A percentile compares a stretch with the other conserved stretches of the same genome.
Conservation (phyloP, 1,284 basidiomycete genomes). For the Cryptococcus neoformans region DNA sequence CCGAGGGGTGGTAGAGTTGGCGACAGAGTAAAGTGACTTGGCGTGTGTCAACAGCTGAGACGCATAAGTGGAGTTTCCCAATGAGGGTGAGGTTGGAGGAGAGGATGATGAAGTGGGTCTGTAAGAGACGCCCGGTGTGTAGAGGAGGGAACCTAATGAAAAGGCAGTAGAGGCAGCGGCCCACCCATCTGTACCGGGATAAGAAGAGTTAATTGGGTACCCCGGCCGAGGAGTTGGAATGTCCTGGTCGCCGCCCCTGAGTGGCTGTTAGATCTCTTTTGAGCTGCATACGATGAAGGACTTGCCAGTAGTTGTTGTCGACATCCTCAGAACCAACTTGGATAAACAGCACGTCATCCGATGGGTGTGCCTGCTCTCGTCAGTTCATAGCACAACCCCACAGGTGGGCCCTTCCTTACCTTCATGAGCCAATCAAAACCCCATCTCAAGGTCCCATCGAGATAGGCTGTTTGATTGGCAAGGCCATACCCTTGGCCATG, state of each 20-base stretch:
- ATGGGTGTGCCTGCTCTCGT: slow-evolving; percentile 66
- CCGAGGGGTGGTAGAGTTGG: slow-evolving; percentile 53
- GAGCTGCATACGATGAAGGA: background rate
- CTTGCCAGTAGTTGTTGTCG: slow-evolving; percentile 65
- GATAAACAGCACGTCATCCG: slow-evolving; percentile 69
- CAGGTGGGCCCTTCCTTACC: slow-evolving; percentile 49
- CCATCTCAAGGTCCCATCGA: slow-evolving; percentile 83
- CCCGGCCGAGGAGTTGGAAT: slow-evolving; percentile 72
- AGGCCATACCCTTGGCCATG: slow-evolving; percentile 77
- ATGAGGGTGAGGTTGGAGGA: slow-evolving; percentile 58
- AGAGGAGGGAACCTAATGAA: slow-evolving; percentile 76
- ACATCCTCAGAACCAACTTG: slow-evolving; percentile 66
- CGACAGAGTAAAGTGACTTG: slow-evolving; percentile 69
- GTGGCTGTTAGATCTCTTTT: background rate
- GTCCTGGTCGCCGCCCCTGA: slow-evolving; percentile 77
- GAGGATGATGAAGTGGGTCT: slow-evolving; percentile 44
- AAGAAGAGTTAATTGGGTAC: slow-evolving; percentile 70
- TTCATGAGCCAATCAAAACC: slow-evolving; percentile 88
- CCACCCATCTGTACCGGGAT: slow-evolving; percentile 83
- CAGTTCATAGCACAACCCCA: background rate
- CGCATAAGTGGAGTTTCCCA: slow-evolving; percentile 73
- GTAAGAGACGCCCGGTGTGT: slow-evolving; percentile 58
- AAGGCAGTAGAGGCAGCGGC: slow-evolving; percentile 80
- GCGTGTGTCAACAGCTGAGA: slow-evolving; percentile 68
- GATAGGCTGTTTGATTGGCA: slow-evolving; percentile 79